Base-by-base conservation (phyloP, 345 rosid genomes). In the Arabidopsis arenosa region DNA sequence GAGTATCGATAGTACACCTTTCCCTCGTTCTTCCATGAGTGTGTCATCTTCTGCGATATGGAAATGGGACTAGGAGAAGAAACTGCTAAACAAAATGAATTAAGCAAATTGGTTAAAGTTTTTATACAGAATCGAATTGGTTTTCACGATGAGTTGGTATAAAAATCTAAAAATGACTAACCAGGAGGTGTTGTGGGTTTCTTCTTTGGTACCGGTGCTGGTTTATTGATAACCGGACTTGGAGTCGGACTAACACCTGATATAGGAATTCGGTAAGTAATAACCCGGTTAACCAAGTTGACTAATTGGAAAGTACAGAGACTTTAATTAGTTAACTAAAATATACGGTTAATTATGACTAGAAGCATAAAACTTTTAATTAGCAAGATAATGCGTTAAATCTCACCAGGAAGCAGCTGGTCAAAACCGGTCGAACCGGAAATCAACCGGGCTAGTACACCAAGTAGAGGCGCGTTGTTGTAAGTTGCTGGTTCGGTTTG, bases 401-500 rank as follows among this genome's bases (percentile, higher is more conserved):
- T 49, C 32, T 15, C 86, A 91, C 98, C 91, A 36, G 97, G 93
- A 78, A 94, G 95, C 54, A 86, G 88, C 80, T 90, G 98, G 76
- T 89, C 87, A 66, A 79, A 89, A 4, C 86, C 86, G 2, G 85
- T 75, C 4, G 84, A 82, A 55, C 96, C 97, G 26, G 83, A 86
- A 67, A 78, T 61, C 18, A 94, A 78, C 23, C 97, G 81, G 7
- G 99, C 99, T 69, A 95, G 65, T 63, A 92, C 79, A 55, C 99
- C 99, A 26, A 92, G 85, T 53, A 95, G 81, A 52, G 97, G 99
- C 12, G 97, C 97, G 36, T 95, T 92, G 80, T 95, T 95, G 79
- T 95, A 95, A 58, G 97, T 92, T 4, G 99, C 93, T 11, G 99
- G 97, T 80, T 95, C 99, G 12, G 99, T 95, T 81, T 95, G 99